Conservation (phyloP, 2,329 filamentous ascomycete species). For the Colletotrichum lupini region DNA sequence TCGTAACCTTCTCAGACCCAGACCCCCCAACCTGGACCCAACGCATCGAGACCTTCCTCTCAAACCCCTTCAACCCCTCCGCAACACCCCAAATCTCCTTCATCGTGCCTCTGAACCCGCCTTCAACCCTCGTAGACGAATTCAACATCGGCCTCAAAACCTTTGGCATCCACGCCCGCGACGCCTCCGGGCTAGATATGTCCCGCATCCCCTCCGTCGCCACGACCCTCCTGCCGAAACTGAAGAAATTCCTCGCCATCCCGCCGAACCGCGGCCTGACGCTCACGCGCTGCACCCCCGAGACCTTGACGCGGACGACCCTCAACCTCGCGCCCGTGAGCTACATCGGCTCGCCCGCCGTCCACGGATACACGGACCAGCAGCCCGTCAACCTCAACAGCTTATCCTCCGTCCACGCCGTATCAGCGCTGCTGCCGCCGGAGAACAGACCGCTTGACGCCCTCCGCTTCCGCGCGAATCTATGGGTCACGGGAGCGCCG, state of each 20-base stretch:
- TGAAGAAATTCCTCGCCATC: slow-evolving; percentile 34
- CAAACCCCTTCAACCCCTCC: neutral
- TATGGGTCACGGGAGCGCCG: slow-evolving; percentile 34
- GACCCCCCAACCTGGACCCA: neutral
- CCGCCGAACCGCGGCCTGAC: slow-evolving; percentile 23
- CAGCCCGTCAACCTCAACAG: slow-evolving; percentile 38
- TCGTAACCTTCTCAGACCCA: slow-evolving; percentile 4
- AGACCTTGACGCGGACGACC: slow-evolving; percentile 32
- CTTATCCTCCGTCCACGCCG: slow-evolving; percentile 37
- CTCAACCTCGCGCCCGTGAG: slow-evolving; percentile 35
- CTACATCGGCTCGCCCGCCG: slow-evolving; percentile 36
- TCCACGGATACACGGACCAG: slow-evolving; percentile 38
- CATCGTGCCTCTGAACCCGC: slow-evolving; percentile 9
- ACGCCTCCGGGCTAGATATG: slow-evolving; percentile 35
- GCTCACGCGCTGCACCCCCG: slow-evolving; percentile 31
- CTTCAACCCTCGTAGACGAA: neutral
- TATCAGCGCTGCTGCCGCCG: slow-evolving; percentile 29
- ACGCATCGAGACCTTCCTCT: slow-evolving; percentile 3
- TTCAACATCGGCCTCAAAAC: slow-evolving; percentile 3
- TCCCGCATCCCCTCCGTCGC: slow-evolving; percentile 30
- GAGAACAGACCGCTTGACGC: slow-evolving; percentile 36
- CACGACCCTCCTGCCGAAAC: slow-evolving; percentile 28
- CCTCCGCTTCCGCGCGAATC: slow-evolving; percentile 37
- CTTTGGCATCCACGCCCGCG: slow-evolving; percentile 36
- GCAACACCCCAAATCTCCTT: neutral